Conservation (phyloP, 2,329 filamentous ascomycete species). For the Fusarium veterinarium region DNA sequence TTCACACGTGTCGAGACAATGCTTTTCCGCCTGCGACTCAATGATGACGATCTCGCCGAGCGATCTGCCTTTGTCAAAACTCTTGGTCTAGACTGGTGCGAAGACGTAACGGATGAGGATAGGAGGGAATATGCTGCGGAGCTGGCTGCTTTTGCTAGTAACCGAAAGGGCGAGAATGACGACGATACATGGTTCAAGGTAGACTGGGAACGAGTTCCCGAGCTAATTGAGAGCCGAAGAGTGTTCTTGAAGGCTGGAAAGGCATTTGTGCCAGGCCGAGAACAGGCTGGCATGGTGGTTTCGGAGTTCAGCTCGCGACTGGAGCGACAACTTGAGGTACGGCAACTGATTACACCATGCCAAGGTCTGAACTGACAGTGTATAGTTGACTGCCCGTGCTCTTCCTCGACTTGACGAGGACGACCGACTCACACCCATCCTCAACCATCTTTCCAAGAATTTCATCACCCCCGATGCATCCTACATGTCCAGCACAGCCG, state of each 20-base stretch:
- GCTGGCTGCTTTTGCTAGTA: constrained; percentile 63
- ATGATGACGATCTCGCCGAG: constrained; percentile 79
- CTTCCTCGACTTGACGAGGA: constrained; percentile 95
- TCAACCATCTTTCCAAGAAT: constrained; percentile 88
- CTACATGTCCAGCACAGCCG: constrained; percentile 73
- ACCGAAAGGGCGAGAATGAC: constrained; percentile 61
- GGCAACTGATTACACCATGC: constrained; percentile 18
- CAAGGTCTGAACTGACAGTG: background rate
- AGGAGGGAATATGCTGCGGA: constrained; percentile 71
- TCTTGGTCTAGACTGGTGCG: constrained; percentile 90
- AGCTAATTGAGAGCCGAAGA: constrained; percentile 82
- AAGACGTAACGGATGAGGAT: constrained; percentile 83
- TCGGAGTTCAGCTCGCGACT: constrained; percentile 85
- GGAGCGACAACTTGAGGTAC: constrained; percentile 84
- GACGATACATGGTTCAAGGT: constrained; percentile 96
- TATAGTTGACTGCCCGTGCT: constrained; percentile 85
- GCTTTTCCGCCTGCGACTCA: constrained; percentile 86
- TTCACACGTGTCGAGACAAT: constrained; percentile 89
- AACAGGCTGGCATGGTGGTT: constrained; percentile 89
- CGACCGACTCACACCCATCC: constrained; percentile 79
- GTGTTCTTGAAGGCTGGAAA: constrained; percentile 84
- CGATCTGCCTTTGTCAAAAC: constrained; percentile 79
- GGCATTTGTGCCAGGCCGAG: constrained; percentile 88
- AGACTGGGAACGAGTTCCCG: constrained; percentile 92
- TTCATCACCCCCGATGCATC: constrained; percentile 91